phyloP scores from a whole-genome alignment of 495 filamentous ascomycete species.

The Filosporella fistucella region DNA sequence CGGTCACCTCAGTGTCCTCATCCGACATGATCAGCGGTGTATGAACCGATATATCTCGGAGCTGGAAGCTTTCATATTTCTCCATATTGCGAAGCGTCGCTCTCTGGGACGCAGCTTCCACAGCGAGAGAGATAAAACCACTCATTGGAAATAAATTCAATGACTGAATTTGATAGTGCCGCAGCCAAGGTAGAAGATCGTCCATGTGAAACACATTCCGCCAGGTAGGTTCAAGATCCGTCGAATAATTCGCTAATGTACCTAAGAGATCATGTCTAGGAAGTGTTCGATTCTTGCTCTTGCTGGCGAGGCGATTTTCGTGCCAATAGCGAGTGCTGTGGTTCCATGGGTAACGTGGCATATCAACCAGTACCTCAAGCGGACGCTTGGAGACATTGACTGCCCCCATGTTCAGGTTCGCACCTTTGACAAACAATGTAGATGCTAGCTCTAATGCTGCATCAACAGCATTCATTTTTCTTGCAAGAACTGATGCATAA shows the following conservation, averaged over 20 bases:
- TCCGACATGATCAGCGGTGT: constrained; percentile 31
- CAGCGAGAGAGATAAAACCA: constrained; percentile 39
- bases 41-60: constrained; percentile 16
- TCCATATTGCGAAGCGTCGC: constrained; percentile 10
- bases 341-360: constrained; percentile 37
- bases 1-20: constrained; percentile 13
- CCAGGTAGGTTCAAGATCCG: constrained; percentile 31
- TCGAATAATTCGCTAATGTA: constrained; percentile 17
- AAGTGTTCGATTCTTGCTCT: constrained; percentile 25
- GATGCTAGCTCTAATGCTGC: constrained; percentile 38
- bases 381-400: constrained; percentile 38
- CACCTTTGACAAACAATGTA: constrained; percentile 33
- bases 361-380: constrained; percentile 22
- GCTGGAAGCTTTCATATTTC: constrained; percentile 19
- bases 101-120: constrained; percentile 32
- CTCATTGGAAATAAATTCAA: constrained; percentile 29
- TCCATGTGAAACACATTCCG: constrained; percentile 28
- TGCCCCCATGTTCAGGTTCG: constrained; percentile 33
- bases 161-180: constrained; percentile 22
- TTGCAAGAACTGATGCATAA: constrained; percentile 33
- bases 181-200: constrained; percentile 25
- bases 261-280: constrained; percentile 34
- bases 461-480: constrained; percentile 43
- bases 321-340: constrained; percentile 30
- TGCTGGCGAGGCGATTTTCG: constrained; percentile 26